Evolutionary conservation across 2,329 filamentous ascomycete species (phyloP).

Genomic region (Colletotrichum agaves): DNA sequence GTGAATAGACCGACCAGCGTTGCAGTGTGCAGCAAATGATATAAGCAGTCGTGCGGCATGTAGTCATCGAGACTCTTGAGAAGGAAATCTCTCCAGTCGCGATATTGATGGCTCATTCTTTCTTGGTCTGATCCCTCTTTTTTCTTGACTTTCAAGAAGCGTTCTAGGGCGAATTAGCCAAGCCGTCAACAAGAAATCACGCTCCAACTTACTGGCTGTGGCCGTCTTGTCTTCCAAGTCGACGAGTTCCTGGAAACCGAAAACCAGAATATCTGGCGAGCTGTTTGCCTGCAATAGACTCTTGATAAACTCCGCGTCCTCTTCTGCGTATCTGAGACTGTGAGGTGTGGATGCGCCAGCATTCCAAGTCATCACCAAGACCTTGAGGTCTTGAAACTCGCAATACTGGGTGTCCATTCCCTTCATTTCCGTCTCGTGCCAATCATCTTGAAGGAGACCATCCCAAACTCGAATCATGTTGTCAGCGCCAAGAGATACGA

Average conservation of each 20-base stretch:
- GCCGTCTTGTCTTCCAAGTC: slow-evolving; percentile 97
- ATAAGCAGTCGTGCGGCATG: slow-evolving; percentile 80
- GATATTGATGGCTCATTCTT: slow-evolving; percentile 96
- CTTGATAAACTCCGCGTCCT: slow-evolving; percentile 82
- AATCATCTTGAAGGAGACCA: slow-evolving; percentile 91
- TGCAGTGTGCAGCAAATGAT: slow-evolving; percentile 87
- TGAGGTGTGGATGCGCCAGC: slow-evolving; percentile 94
- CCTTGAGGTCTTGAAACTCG: slow-evolving; percentile 82
- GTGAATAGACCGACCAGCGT: slow-evolving; percentile 95
- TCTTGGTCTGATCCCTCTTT: slow-evolving; percentile 84
- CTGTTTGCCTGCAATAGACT: slow-evolving; percentile 81
- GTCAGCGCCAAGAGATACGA: slow-evolving; percentile 88
- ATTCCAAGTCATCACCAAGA: slow-evolving; percentile 93
- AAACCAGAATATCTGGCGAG: slow-evolving; percentile 89
- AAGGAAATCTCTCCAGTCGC: slow-evolving; percentile 94
- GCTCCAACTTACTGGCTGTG: slow-evolving; percentile 76
- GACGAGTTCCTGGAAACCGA: slow-evolving; percentile 98
- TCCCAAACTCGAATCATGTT: slow-evolving; percentile 90
- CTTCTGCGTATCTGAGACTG: slow-evolving; percentile 75
- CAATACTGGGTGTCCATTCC: slow-evolving; percentile 84
- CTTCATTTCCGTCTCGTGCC: slow-evolving; percentile 93
- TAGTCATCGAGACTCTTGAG: slow-evolving; percentile 84
- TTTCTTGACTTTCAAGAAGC: slow-evolving; percentile 91
- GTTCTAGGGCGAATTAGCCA: slow-evolving; percentile 60
- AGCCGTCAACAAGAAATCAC: background rate